phyloP scores from a whole-genome alignment of 345 rosid genomes.

The Acer campestre region DNA sequence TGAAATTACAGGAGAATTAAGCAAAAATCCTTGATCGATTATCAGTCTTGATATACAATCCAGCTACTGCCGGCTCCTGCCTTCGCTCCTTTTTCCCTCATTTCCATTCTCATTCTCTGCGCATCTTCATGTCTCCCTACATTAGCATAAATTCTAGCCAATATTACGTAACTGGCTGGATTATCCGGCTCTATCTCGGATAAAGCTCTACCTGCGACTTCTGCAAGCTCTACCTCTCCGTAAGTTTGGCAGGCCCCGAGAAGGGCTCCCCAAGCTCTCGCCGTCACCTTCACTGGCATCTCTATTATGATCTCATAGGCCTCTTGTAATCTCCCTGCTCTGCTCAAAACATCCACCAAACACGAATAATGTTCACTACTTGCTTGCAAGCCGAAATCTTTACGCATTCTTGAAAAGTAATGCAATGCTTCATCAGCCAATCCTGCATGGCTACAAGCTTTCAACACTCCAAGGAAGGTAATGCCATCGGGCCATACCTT shows the following conservation, averaged over 20 bases:
- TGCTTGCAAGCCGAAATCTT: constrained; percentile 39
- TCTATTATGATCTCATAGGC: constrained; percentile 49
- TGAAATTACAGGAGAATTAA: neutral
- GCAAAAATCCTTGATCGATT: neutral
- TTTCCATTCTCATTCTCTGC: constrained; percentile 51
- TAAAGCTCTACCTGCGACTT: constrained; percentile 55
- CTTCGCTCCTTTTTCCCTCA: constrained; percentile 54
- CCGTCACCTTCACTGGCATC: constrained; percentile 57
- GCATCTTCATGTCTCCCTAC: constrained; percentile 65
- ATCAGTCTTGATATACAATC: constrained; percentile 39
- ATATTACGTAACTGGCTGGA: constrained; percentile 52
- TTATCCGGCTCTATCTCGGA: constrained; percentile 62
- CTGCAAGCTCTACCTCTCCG: constrained; percentile 60
- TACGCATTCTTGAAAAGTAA: constrained; percentile 43
- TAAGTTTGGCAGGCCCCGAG: constrained; percentile 66
- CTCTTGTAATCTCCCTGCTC: constrained; percentile 59
- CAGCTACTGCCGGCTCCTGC: constrained; percentile 62
- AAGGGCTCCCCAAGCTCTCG: constrained; percentile 67
- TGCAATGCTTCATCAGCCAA: constrained; percentile 56
- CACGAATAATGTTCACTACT: constrained; percentile 66
- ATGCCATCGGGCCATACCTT: constrained; percentile 56
- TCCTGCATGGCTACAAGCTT: constrained; percentile 75
- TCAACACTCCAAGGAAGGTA: constrained; percentile 56
- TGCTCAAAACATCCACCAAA: constrained; percentile 58
- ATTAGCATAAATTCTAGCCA: constrained; percentile 54